Base-by-base conservation (phyloP, 1,139 yeast species). In the Komagataea norvegica region DNA sequence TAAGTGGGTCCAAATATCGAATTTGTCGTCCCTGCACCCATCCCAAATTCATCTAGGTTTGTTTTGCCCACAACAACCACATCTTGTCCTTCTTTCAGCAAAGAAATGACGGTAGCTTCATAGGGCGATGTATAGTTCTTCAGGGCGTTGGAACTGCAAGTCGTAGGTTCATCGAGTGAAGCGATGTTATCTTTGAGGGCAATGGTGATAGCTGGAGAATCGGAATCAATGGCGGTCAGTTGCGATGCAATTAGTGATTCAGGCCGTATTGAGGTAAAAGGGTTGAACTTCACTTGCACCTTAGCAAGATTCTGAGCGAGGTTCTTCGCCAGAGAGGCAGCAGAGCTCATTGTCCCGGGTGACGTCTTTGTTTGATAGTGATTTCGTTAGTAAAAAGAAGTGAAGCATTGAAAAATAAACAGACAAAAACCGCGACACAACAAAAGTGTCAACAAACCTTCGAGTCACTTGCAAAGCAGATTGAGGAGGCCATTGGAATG, bases 1-100 rank as follows among this genome's bases (percentile, higher is more conserved):
- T 65, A 46, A 0, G 82, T 70, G 1, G 82, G 70, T 0, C 96
- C 96, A 55, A 64, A 80, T 38, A 48, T 64, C 8, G 81, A 75
- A 55, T 68, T 72, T 27, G 74, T 70, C 47, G 66, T 79, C 2
- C 79, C 70, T 5, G 86, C 79, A 3, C 98, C 99, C 98, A 93
- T 93, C 2, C 95, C 98, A 64, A 91, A 93, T 61, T 93, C 97
- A 62, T 93, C 99, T 74, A 93, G 67, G 51, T 91, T 91, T n/a
- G 94, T 73, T 59, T 89, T 91, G 0, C 95, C 97, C 0, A 79
- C 62, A n/a, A 79, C 56, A 18, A 72, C 69, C 3, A 55, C 52
- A 6, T 88, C 86, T 3, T 70, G n/a, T 9, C 29, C 66, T 0
- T 59, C 49, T 13, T 67, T 57, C n/a, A 91, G 59, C 8, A 79